Evolutionary conservation across 495 filamentous ascomycete genomes (phyloP).

Genomic region (Neurospora sp.): DNA sequence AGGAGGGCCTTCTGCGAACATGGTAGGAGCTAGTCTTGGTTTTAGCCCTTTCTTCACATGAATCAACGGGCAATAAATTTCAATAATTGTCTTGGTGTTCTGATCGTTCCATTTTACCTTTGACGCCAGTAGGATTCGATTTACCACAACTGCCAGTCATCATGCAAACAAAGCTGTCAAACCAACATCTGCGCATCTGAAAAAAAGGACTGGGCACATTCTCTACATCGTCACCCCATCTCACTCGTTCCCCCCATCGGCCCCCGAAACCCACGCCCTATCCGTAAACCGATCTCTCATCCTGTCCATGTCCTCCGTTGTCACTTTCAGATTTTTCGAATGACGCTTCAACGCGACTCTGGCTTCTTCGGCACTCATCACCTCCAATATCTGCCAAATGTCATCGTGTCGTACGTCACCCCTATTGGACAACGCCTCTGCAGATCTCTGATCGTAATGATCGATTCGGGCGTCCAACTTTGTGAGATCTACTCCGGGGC

Average conservation of each 20-base stretch:
- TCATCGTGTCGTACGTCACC: background rate
- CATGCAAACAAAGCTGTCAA: background rate
- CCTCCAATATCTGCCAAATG: background rate
- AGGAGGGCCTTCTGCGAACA: background rate
- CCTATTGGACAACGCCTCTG: background rate
- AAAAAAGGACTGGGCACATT: background rate
- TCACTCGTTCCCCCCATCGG: background rate
- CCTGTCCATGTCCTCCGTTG: background rate
- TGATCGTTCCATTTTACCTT: background rate
- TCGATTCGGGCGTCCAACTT: background rate
- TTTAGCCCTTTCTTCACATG: background rate
- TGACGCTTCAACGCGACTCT: background rate
- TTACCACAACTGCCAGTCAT: background rate
- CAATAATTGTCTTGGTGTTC: background rate
- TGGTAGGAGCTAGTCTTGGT: background rate
- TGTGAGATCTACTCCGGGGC: background rate
- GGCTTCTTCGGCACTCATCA: background rate
- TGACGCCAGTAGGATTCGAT: background rate
- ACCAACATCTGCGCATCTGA: background rate
- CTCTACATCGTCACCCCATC: background rate
- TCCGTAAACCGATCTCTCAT: background rate
- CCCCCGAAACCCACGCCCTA: background rate
- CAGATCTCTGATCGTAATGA: background rate
- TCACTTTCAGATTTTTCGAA: background rate
- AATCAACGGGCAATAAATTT: background rate